phyloP scores from a whole-genome alignment of 805 yeast genomes.

The Starmerella scarabaei region DNA sequence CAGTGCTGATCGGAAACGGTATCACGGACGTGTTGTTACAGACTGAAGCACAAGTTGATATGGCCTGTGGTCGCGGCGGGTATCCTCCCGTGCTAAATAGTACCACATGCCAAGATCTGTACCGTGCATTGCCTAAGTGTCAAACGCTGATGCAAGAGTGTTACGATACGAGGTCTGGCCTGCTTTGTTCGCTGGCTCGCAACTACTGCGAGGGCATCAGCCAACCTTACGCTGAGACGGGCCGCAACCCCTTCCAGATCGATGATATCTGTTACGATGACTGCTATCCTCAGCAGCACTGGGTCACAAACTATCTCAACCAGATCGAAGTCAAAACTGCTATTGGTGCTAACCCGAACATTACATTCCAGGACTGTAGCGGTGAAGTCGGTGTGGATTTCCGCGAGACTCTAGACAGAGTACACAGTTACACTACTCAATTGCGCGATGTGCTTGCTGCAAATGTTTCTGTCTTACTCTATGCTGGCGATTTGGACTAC shows the following conservation, averaged over 20 bases:
- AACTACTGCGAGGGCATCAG: slow-evolving; percentile 66
- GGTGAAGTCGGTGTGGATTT: slow-evolving; percentile 68
- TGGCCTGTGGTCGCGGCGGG: slow-evolving; percentile 88
- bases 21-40: slow-evolving; percentile 74
- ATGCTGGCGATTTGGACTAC: slow-evolving; percentile 92
- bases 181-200: slow-evolving; percentile 80
- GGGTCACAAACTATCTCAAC: slow-evolving; percentile 69
- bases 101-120: slow-evolving; percentile 58
- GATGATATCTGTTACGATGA: slow-evolving; percentile 49
- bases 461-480: slow-evolving; percentile 66
- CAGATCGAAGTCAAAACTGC: slow-evolving; percentile 58
- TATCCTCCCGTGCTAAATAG: slow-evolving; percentile 53
- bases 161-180: slow-evolving; percentile 55
- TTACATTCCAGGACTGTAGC: slow-evolving; percentile 49
- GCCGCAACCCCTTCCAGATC: slow-evolving; percentile 81
- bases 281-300: slow-evolving; percentile 66
- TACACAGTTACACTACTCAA: slow-evolving; percentile 68
- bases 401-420: slow-evolving; percentile 81
- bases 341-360: slow-evolving; percentile 77
- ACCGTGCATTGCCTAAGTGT: slow-evolving; percentile 36
- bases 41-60: slow-evolving; percentile 68
- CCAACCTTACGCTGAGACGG: slow-evolving; percentile 72
- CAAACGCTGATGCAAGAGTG: slow-evolving; percentile 54
- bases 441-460: slow-evolving; percentile 60
- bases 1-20: slow-evolving; percentile 85